phyloP scores from a whole-genome alignment of 768 basidiomycete species.

The Asterophora lycoperdoides region DNA sequence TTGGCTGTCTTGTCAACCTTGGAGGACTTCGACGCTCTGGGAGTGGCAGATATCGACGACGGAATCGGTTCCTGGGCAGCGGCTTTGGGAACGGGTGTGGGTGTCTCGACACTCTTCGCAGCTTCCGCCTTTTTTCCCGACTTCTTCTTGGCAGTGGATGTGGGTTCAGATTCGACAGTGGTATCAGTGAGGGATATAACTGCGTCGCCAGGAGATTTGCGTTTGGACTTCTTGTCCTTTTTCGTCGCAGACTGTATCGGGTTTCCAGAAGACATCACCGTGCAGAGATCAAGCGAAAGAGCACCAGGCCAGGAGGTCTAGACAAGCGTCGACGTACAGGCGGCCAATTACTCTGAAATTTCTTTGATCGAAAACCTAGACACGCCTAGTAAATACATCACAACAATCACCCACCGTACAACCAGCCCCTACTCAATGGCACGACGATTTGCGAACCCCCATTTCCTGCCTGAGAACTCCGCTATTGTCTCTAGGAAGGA shows the following conservation, averaged over 20 bases:
- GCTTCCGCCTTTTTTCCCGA: constrained; percentile 11
- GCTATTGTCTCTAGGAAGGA: constrained; percentile 34
- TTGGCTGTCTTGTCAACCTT: constrained; percentile 2
- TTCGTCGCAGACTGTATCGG: constrained; percentile 14
- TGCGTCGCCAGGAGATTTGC: constrained; percentile 17
- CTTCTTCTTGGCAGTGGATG: constrained; percentile 7
- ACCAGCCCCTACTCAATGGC: constrained; percentile 16
- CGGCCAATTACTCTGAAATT: constrained; percentile 8
- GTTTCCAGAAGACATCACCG: constrained; percentile 19
- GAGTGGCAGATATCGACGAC: not conserved
- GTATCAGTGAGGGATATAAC: constrained; percentile 3
- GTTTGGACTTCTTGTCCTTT: constrained; percentile 22
- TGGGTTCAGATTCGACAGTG: not conserved
- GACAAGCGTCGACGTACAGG: constrained; percentile 2
- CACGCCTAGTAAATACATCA: constrained; percentile 12
- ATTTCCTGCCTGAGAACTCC: constrained; percentile 31
- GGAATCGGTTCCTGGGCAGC: not conserved
- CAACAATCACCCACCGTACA: constrained; percentile 7
- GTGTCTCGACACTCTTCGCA: not conserved
- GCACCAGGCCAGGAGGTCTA: constrained; percentile 1
- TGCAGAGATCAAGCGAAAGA: not conserved
- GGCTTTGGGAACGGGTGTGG: not conserved
- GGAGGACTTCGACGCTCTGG: not conserved
- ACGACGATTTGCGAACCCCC: constrained; percentile 45
- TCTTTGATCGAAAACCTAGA: constrained; percentile 15